Evolutionary conservation across 306 rosid genomes (phyloP).

Genomic region (apple (Malus domestica)): ASM211411v1 NC_041791.1:6184501-6185000

Average conservation of each 20-base stretch:
- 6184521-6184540: constrained; percentile 46
- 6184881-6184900: neutral
- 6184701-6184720: constrained; percentile 8
- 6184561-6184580: constrained; percentile 16
- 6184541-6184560: constrained; percentile 17
- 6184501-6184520: constrained; percentile 31
- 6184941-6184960: constrained; percentile 10
- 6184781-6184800: neutral
- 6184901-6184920: constrained; percentile 19
- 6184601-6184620: constrained; percentile 2
- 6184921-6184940: neutral
- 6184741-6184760: constrained; percentile 7
- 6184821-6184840: neutral
- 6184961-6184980: neutral
- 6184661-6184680: neutral
- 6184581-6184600: constrained; percentile 15
- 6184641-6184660: constrained; percentile 19
- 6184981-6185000: neutral
- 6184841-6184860: neutral
- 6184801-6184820: neutral
- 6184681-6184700: neutral
- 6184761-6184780: constrained; percentile 30
- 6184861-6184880: neutral
- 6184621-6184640: constrained; percentile 2
- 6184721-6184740: constrained; percentile 11